Evolutionary conservation across 2,329 filamentous ascomycete genomes (phyloP).

Genomic region (Bipolaris victoriae): DNA sequence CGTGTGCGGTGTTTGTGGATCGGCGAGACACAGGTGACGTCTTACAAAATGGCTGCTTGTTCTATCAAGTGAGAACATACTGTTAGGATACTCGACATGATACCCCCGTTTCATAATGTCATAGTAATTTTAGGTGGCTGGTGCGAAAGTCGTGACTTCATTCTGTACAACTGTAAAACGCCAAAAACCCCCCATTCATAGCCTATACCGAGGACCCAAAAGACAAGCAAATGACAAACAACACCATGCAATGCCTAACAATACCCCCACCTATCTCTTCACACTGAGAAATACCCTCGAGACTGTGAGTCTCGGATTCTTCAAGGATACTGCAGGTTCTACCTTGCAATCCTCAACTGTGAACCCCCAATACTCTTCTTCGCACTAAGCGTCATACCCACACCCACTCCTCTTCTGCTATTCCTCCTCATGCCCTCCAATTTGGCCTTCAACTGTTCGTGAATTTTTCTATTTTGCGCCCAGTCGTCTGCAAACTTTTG

Average conservation of each 20-base stretch:
- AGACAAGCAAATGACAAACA: conserved; percentile 1
- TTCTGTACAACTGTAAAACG: conserved; percentile 3
- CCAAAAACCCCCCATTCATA: background rate
- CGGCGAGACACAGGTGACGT: background rate
- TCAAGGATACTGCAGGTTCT: conserved; percentile 1
- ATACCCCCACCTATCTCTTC: conserved; percentile 42
- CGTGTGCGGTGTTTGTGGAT: conserved; percentile 72
- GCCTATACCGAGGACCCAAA: background rate
- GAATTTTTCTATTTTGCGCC: conserved; percentile 58
- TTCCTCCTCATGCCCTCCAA: conserved; percentile 52
- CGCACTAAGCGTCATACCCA: conserved; percentile 35
- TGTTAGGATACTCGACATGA: background rate
- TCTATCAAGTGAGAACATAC: background rate
- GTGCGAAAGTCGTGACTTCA: conserved; percentile 12
- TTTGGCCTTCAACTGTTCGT: conserved; percentile 54
- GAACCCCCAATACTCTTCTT: conserved; percentile 57
- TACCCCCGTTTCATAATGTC: background rate
- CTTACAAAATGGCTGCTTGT: background rate
- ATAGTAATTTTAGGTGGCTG: background rate
- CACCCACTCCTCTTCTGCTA: conserved; percentile 27
- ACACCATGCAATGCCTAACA: conserved; percentile 32
- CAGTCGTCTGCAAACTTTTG: conserved; percentile 56
- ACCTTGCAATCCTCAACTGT: conserved; percentile 38
- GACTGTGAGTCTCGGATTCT: background rate
- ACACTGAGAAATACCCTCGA: background rate